Evolutionary conservation across 2,329 filamentous ascomycete species (phyloP).

Genomic region (Scedosporium minutisporum): DNA sequence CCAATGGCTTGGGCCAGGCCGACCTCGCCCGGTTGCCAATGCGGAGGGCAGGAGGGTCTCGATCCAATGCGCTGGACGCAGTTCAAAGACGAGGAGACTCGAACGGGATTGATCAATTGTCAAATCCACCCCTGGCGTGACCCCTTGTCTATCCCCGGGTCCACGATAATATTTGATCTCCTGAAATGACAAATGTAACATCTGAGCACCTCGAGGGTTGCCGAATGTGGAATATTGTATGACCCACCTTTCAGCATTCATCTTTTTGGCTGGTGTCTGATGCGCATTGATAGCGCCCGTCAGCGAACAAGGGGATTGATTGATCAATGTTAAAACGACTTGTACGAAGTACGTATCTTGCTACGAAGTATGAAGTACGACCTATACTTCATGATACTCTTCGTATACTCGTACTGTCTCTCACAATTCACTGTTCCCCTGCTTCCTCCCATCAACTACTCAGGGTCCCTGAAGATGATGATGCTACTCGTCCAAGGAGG

Average conservation of each 20-base stretch:
- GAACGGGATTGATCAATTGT: neutral
- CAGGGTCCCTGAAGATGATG: too few species aligned
- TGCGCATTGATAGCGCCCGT: conserved; percentile 1
- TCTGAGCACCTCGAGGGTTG: neutral
- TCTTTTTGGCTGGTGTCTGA: neutral
- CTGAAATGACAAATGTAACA: neutral
- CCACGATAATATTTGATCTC: neutral
- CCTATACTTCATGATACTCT: too few species aligned
- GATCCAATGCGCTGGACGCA: neutral
- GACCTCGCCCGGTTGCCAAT: too few species aligned
- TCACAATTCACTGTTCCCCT: too few species aligned
- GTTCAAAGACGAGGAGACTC: neutral
- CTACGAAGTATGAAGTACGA: too few species aligned
- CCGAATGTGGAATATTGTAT: neutral
- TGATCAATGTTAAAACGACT: too few species aligned
- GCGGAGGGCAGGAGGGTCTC: too few species aligned
- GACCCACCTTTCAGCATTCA: neutral
- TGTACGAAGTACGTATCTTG: too few species aligned
- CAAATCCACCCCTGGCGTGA: neutral
- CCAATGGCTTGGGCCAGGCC: too few species aligned
- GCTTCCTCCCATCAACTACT: too few species aligned
- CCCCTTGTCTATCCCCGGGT: neutral
- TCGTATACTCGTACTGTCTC: too few species aligned
- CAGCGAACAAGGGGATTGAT: neutral
- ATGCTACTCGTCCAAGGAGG: too few species aligned